Conservation (phyloP, 2,329 filamentous ascomycete genomes). For the Hortaea werneckii region DNA sequence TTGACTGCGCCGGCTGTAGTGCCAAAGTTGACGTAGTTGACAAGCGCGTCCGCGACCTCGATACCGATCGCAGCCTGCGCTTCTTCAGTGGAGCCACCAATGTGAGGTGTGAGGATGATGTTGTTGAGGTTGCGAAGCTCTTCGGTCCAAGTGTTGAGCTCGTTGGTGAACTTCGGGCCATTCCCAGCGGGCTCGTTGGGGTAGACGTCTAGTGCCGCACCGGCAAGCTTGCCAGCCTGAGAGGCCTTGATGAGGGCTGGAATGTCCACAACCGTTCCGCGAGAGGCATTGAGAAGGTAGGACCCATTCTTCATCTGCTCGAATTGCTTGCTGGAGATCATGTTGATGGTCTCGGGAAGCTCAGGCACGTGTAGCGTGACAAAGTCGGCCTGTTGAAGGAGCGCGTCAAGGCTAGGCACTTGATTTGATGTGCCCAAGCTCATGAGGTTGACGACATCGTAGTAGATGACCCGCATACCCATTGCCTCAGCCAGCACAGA, state of each 20-base stretch:
- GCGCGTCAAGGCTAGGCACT: conserved; percentile 63
- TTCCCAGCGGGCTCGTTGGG: conserved; percentile 89
- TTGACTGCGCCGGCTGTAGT: conserved; percentile 88
- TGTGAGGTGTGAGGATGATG: conserved; percentile 90
- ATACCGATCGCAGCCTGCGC: conserved; percentile 92
- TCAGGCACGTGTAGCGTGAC: conserved; percentile 93
- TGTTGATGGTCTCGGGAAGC: conserved; percentile 79
- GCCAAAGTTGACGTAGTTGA: conserved; percentile 93
- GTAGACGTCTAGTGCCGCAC: conserved; percentile 93
- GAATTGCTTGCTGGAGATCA: conserved; percentile 74
- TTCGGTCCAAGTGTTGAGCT: conserved; percentile 73
- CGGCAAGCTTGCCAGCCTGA: conserved; percentile 76
- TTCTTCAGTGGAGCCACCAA: conserved; percentile 95
- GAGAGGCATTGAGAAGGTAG: conserved; percentile 93
- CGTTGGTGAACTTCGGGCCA: conserved; percentile 84
- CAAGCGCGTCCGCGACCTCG: conserved; percentile 79
- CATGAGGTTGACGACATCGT: conserved; percentile 91
- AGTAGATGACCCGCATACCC: conserved; percentile 98
- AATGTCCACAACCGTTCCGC: conserved; percentile 89
- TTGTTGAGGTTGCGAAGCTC: conserved; percentile 81
- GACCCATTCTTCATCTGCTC: conserved; percentile 84
- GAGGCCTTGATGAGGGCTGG: conserved; percentile 81
- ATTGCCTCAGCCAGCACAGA: conserved; percentile 93
- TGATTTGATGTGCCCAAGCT: conserved; percentile 79
- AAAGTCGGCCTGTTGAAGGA: conserved; percentile 77